These are phyloP conservation scores for Saussurea involucrata DNA, from an alignment of 129 eudicot genomes.

Conservation along the genomic window DNA sequence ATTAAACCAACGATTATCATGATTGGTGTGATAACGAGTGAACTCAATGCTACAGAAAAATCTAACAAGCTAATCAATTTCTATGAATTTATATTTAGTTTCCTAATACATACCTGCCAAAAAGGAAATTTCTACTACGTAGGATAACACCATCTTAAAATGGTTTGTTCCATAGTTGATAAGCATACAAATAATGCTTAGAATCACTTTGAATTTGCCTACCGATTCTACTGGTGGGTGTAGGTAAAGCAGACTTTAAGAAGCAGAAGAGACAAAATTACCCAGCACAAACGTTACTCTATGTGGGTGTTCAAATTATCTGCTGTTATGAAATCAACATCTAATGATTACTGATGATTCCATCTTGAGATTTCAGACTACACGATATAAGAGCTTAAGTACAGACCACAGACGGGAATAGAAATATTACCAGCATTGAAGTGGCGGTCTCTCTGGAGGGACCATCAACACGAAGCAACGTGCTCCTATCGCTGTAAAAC, in stretches of 20 bases:
- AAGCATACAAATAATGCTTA: background rate
- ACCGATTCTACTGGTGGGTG: background rate
- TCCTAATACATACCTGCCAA: background rate
- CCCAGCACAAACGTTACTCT: background rate
- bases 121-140: background rate
- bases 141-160: background rate
- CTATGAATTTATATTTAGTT: background rate
- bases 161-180: background rate
- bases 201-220: background rate
- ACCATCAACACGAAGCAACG: constrained; percentile 77
- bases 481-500: constrained; percentile 69
- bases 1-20: background rate
- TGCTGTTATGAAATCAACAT: background rate
- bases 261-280: background rate
- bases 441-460: constrained; percentile 60
- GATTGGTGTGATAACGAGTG: background rate
- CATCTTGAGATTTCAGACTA: background rate
- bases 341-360: background rate
- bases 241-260: background rate
- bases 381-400: background rate
- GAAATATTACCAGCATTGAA: constrained; percentile 61
- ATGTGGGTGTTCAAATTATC: background rate
- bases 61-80: background rate
- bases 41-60: background rate
- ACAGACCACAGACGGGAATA: background rate